Evolutionary conservation across 2,329 filamentous ascomycete genomes (phyloP), one percentile per base, ranked within the genome.

Genomic region (Fusarium sp.): DNA sequence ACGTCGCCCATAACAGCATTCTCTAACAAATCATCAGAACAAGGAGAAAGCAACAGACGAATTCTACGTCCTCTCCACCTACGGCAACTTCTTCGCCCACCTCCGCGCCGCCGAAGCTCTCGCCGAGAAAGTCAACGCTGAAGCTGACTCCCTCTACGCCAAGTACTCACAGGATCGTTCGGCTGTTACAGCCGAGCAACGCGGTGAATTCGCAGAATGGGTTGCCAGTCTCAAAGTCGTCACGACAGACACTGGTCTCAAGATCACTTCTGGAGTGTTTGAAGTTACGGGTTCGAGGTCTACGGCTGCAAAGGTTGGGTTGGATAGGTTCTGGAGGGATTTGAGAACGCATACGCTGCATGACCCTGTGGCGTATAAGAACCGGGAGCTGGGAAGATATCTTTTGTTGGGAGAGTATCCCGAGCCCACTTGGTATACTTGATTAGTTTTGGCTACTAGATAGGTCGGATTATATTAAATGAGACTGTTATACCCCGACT

Each of bases 351-450:
- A 93, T 80, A 88, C 87, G 2, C 79, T 93, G 75, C 90, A 92
- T 80, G 91, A 92, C 79, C 90, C 90, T 1, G 90, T 92, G 35
- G 88, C 90, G 31, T 92, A 92, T 75, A 92, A 92, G 84, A 90
- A 91, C 64, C 81, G 87, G 7, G 90, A 92, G 80, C 75, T 92
- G 58, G 90, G 90, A 0, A 81, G 87, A 28, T 92, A 85, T 77
- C 83, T 87, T 44, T 75, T 92, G 62, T 75, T 91, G 56, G 85
- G 84, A 20, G 88, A 92, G 81, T 76, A 87, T 17, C 90, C 90
- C 2, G 85, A 87, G 79, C 38, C 45, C 8, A 67, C 64, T 24
- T 67, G 64, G 64, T 67, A 67, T 24, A 67, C 64, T 39, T 67
- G 26, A 66, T 31, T 18, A 28, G 24, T 5, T 28, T 13, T 54